Base-by-base conservation (phyloP, 2,329 filamentous ascomycete species). In the Diaporthe vexans region DNA sequence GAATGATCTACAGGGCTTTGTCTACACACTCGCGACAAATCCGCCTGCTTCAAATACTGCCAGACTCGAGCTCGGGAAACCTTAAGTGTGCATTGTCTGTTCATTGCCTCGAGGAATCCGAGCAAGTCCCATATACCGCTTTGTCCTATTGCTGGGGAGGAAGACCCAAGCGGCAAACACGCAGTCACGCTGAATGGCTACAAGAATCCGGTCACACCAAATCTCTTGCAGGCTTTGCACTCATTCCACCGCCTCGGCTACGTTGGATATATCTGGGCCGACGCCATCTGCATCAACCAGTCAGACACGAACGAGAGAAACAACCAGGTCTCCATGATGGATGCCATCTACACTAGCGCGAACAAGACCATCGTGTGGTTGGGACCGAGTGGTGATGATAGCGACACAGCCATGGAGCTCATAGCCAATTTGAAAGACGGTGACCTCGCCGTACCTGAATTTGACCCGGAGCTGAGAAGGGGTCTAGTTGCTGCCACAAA, bases 281-380 rank as follows among this genome's bases (percentile, higher is more conserved):
- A 72, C 57, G 29, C 29, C 29, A 33, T 33, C 29, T 33, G 29
- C 7, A 33, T 33, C 5, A 33, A 33, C 29, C 29, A 72, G 56
- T 35, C 35, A 1, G 70, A 72, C 33, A 24, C 13, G 35, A 19
- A 48, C n/a, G 56, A 72, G 57, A 72, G 56, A 56, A 52, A n/a
- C 19, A n/a, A n/a, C 40, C 70, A 72, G n/a, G 24, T 72, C 13
- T 26, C 56, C 21, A 33, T 72, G 5, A 63, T 72, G 70, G 43
- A 37, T 26, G 43, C 54, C 3, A 63, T 72, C 11, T 72, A 61
- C 17, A 19, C 9, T 2, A 10, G 43, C 1, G 56, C 56, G 21
- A 33, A 21, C 19, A 46, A 26, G 19, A 59, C 56, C 35, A 37
- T 72, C 9, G 48, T 72, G n/a, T 72, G 69, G 69, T 40, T 72